A percentile compares a stretch with the other conserved stretches of the same genome.
phyloP scores from a whole-genome alignment of 306 rosid genomes.

The Ormosia semicastrata region DNA sequence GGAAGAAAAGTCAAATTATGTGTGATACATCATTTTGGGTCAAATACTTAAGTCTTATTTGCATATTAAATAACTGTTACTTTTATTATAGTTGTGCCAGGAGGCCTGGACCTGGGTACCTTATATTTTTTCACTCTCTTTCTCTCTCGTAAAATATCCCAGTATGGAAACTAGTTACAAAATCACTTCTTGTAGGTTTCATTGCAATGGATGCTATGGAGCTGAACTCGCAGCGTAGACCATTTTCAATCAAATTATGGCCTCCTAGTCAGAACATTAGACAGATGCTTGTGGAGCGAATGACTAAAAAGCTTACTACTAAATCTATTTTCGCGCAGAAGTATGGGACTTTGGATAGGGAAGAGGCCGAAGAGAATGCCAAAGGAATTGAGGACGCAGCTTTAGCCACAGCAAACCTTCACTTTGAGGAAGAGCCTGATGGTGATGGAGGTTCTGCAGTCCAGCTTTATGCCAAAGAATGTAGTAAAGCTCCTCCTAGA shows the following conservation, averaged over 20 bases:
- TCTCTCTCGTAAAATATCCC: neutral
- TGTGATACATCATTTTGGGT: too few relatives aligned
- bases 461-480: constrained; percentile 94
- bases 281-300: constrained; percentile 77
- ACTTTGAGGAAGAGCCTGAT: constrained; percentile 79
- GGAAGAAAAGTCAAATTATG: too few relatives aligned
- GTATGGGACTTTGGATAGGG: constrained; percentile 63
- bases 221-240: constrained; percentile 49
- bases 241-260: constrained; percentile 91
- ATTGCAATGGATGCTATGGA: constrained; percentile 49
- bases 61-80: too few relatives aligned
- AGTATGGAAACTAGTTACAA: neutral
- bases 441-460: constrained; percentile 99
- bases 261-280: constrained; percentile 96
- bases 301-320: constrained; percentile 75
- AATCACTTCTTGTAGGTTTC: constrained; percentile 37
- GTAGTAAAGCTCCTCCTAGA: constrained; percentile 82
- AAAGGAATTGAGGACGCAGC: constrained; percentile 73
- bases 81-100: too few relatives aligned
- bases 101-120: too few relatives aligned
- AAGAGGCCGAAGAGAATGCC: constrained; percentile 88
- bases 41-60: too few relatives aligned
- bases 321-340: constrained; percentile 83
- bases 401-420: constrained; percentile 63
- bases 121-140: neutral